Evolutionary conservation across 2,329 filamentous ascomycete genomes (phyloP).

Genomic region (Phoma sp.): DNA sequence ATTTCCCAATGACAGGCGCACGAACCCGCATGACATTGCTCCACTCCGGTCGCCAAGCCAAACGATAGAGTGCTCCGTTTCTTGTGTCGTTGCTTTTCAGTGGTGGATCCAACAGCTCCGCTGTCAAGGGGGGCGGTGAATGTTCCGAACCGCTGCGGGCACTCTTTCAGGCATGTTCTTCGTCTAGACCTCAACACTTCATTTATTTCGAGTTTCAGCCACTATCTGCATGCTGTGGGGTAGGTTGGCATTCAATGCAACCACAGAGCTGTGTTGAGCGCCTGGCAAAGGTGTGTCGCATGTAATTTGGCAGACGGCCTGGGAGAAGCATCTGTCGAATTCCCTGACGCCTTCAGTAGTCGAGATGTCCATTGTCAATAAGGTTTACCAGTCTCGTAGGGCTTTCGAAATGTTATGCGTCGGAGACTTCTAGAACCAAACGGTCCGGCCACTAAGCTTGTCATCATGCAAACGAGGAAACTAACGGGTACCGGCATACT

Average conservation of each 20-base stretch:
- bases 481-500: slow-evolving; percentile 1
- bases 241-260: background rate
- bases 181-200: background rate
- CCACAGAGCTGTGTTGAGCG: background rate
- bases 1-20: background rate
- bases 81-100: background rate
- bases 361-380: too few species aligned
- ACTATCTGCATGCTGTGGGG: background rate
- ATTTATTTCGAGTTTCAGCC: background rate
- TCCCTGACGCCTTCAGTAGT: too few species aligned
- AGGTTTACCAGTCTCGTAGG: too few species aligned
- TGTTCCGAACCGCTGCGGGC: background rate
- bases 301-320: background rate
- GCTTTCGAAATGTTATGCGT: background rate
- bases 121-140: background rate
- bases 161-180: background rate
- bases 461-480: background rate
- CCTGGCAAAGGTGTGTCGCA: background rate
- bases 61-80: background rate
- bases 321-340: too few species aligned
- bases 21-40: background rate
- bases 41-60: background rate
- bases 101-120: background rate
- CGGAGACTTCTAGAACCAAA: background rate
- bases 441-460: background rate